Base-by-base conservation (phyloP, 148 eudicot species). In the Arbutus unedo region DNA sequence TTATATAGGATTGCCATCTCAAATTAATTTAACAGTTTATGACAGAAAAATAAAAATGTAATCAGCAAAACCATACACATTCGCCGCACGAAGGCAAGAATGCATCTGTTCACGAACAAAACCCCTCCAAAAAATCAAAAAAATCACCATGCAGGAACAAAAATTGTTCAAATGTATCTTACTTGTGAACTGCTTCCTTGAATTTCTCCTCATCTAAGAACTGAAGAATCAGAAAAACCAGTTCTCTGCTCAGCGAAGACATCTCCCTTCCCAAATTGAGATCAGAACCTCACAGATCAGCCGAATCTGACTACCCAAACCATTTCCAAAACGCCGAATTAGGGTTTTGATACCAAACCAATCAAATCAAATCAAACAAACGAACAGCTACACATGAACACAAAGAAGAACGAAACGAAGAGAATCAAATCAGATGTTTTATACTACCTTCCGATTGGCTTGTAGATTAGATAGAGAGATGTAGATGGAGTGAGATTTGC, bases 161-260 rank as follows among this genome's bases (percentile, higher is more conserved):
- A 72, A 9, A 49, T 31, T 60, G 5, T 47, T 68, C 10, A 84
- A 83, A 56, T 3, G 9, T 3, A 15, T 10, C 86, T 82, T 76
- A 90, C 93, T 9, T 87, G 76, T 87, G 91, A 45, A 83, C 88
- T 3, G 92, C 66, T 1, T 87, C 89, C 56, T 85, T 88, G 79
- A 83, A 90, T 38, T 84, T 87, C 82, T 90, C 93, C 78, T 90
- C 93, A 48, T 89, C 91, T 8, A 90, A 84, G 81, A 87, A 90
- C 84, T 90, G 93, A 60, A 90, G 89, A 79, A 90, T 86, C 81
- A 90, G 71, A 38, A 90, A 85, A 79, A 90, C 86, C 48, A 90
- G 83, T 16, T 90, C 93, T 87, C 84, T 84, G 78, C 86, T 84
- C 49, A 90, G 78, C 14, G 89, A 82, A n/a, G 90, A 78, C 93